Evolutionary conservation across 768 basidiomycete genomes (phyloP).

Genomic region (Stropharia rugosoannulata): DNA sequence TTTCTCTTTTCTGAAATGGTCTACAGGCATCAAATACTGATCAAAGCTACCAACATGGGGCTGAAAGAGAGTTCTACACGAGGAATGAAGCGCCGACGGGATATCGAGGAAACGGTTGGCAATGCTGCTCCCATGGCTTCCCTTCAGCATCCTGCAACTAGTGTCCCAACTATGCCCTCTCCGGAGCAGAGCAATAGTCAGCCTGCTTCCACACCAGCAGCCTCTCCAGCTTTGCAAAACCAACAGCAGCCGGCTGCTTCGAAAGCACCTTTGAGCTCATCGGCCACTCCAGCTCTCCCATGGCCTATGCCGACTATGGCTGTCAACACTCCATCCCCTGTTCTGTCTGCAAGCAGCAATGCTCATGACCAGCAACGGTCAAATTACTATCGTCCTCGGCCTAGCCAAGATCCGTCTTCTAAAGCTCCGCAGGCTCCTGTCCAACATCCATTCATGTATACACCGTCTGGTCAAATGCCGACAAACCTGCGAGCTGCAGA

Average conservation of each 20-base stretch:
- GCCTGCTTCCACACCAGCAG: constrained; percentile 42
- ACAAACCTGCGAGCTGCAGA: constrained; percentile 19
- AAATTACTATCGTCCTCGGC: constrained; percentile 51
- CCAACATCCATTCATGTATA: constrained; percentile 14
- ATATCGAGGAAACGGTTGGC: constrained; percentile 23
- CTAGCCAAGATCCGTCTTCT: constrained; percentile 17
- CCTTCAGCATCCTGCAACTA: constrained; percentile 27
- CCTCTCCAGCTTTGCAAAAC: constrained; percentile 53
- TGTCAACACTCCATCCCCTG: constrained; percentile 54
- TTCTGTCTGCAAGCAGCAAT: constrained; percentile 39
- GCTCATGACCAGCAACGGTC: constrained; percentile 43
- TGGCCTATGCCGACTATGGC: constrained; percentile 79
- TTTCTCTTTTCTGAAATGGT: background rate
- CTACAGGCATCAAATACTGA: constrained; percentile 74
- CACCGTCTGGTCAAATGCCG: constrained; percentile 19
- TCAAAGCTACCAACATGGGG: constrained; percentile 78
- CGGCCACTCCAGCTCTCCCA: constrained; percentile 37
- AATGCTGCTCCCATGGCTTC: constrained; percentile 25
- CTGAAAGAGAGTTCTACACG: constrained; percentile 72
- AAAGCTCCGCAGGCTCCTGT: constrained; percentile 11
- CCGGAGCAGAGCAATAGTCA: constrained; percentile 33
- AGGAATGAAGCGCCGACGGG: constrained; percentile 53
- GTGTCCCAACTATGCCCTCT: constrained; percentile 28
- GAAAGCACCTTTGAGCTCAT: constrained; percentile 20
- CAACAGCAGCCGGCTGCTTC: constrained; percentile 40